Evolutionary conservation across 148 eudicot species (phyloP).

Genomic region (Rhododendron henanense): DNA sequence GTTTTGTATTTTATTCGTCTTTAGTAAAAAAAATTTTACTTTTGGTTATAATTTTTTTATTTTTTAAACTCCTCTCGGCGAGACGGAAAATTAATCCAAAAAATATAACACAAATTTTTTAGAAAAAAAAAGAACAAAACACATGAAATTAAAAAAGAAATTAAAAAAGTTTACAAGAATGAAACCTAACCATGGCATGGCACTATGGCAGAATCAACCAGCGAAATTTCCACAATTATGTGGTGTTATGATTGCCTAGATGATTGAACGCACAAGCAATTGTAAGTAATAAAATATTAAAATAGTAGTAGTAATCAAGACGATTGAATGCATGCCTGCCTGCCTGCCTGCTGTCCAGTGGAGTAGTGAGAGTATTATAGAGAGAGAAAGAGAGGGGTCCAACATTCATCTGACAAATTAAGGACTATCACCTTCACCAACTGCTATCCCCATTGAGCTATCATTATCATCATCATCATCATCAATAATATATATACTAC

Average conservation of each 20-base stretch:
- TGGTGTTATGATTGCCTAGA: neutral
- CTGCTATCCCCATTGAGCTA: neutral
- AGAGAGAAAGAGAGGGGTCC: neutral
- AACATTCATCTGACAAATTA: neutral
- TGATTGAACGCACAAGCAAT: neutral
- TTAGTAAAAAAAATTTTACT: too few species aligned
- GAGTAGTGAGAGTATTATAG: too few species aligned
- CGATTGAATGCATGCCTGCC: neutral
- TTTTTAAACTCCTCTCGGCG: too few species aligned
- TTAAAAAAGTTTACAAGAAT: too few species aligned
- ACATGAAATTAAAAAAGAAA: too few species aligned
- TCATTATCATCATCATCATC: neutral
- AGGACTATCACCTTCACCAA: constrained; percentile 11
- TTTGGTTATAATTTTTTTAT: too few species aligned
- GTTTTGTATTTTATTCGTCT: too few species aligned
- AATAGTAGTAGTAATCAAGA: neutral
- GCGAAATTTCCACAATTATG: neutral
- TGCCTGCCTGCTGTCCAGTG: neutral
- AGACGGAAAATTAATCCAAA: too few species aligned
- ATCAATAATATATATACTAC: too few species aligned
- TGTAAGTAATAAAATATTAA: too few species aligned
- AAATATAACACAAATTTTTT: too few species aligned
- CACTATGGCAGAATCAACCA: neutral
- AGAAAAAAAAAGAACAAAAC: too few species aligned
- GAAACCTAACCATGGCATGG: neutral